Percentiles rank a stretch among this genome's conserved stretches.
phyloP scores from a whole-genome alignment of 1,139 yeast genomes.

The Ogataea hybrid region DNA sequence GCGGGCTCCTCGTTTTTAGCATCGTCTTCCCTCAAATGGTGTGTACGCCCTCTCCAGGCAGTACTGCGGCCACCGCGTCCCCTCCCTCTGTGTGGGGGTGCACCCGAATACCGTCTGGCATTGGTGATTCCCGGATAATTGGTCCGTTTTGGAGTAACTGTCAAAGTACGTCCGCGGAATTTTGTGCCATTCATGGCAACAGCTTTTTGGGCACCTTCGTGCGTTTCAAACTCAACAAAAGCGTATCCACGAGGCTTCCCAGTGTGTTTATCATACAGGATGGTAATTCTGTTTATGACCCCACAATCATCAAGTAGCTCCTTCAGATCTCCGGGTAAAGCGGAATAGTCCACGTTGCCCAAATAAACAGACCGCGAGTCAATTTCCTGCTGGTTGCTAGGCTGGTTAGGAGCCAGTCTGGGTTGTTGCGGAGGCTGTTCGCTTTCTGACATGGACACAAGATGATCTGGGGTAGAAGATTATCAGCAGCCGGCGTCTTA shows the following conservation, averaged over 20 bases:
- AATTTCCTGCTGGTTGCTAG: slow-evolving; percentile 31
- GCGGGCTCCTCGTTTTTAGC: slow-evolving; percentile 4
- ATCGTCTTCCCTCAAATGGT: neutral
- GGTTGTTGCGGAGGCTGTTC: slow-evolving; percentile 4
- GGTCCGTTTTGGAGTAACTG: slow-evolving; percentile 75
- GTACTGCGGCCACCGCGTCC: slow-evolving; percentile 14
- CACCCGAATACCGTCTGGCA: slow-evolving; percentile 39
- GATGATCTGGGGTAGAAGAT: slow-evolving; percentile 8
- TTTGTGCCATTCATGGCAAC: slow-evolving; percentile 62
- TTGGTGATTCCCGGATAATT: slow-evolving; percentile 50
- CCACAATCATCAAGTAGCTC: slow-evolving; percentile 77
- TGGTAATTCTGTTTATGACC: slow-evolving; percentile 78
- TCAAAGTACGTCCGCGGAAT: slow-evolving; percentile 67
- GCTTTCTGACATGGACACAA: slow-evolving; percentile 1
- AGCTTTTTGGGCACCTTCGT: slow-evolving; percentile 62
- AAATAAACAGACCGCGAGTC: slow-evolving; percentile 84
- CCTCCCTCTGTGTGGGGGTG: slow-evolving; percentile 28
- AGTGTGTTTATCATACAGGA: slow-evolving; percentile 64
- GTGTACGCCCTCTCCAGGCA: neutral
- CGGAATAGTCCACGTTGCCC: slow-evolving; percentile 80
- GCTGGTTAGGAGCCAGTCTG: slow-evolving; percentile 31
- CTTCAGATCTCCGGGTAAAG: slow-evolving; percentile 80
- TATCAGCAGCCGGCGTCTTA: neutral
- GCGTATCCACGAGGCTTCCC: slow-evolving; percentile 89
- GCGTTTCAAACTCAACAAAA: slow-evolving; percentile 73